Percentiles rank a stretch among this genome's conserved stretches.
These are phyloP conservation scores for Geosiphon pyriformis DNA, from an alignment of 192 early-diverging fungal genomes.

Conservation along the genomic window DNA sequence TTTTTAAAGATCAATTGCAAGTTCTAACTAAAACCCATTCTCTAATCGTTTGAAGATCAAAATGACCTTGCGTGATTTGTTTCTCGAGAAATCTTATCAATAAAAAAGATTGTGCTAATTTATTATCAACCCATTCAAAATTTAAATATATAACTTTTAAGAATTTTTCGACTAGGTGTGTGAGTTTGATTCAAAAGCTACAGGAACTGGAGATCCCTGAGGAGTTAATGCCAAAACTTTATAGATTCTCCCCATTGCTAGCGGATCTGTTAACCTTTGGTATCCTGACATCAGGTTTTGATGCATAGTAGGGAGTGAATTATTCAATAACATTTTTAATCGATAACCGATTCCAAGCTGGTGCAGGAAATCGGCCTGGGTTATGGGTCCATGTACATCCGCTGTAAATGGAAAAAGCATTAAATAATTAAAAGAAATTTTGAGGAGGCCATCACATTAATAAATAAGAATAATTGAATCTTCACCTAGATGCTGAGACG, in stretches of 20 bases:
- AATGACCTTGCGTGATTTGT: too few species aligned
- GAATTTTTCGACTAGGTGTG: too few species aligned
- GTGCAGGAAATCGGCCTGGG: conserved; percentile 72
- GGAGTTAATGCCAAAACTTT: conserved; percentile 68
- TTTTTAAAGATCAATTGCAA: too few species aligned
- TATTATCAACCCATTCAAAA: too few species aligned
- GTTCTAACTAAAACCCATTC: too few species aligned
- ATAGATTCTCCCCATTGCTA: conserved; percentile 84
- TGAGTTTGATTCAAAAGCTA: too few species aligned
- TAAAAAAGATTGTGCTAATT: too few species aligned
- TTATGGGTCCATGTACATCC: conserved; percentile 67
- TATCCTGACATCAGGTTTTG: conserved; percentile 64
- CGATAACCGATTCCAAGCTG: conserved; percentile 78
- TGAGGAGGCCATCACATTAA: background rate
- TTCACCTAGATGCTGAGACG: conserved; percentile 39
- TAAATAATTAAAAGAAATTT: conserved; percentile 32
- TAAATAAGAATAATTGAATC: conserved; percentile 16
- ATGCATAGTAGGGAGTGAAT: conserved; percentile 42
- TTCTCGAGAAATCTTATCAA: too few species aligned
- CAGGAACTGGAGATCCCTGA: conserved; percentile 16
- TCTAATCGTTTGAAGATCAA: too few species aligned
- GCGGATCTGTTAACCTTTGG: conserved; percentile 68
- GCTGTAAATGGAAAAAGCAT: too few species aligned
- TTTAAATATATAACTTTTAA: too few species aligned
- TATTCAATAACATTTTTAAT: conserved; percentile 59